Base-by-base conservation (phyloP, 257 asterid genomes). In the Petrea volubilis region DNA sequence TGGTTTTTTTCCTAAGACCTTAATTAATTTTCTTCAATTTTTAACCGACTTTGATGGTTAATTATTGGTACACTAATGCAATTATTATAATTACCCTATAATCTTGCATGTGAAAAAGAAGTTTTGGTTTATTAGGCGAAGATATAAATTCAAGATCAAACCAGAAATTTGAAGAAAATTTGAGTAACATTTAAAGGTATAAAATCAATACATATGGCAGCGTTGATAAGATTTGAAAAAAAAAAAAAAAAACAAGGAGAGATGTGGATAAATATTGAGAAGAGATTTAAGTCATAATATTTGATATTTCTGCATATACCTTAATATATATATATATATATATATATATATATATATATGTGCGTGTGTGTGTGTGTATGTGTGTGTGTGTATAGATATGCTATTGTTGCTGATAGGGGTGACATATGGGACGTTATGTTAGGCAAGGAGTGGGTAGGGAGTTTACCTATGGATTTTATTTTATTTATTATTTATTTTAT, bases 261-360 rank as follows among this genome's bases (percentile, higher is more conserved):
- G 53, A 31, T 69, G 29, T 41, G 53, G 80, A 76, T 76, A 76
- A 76, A 63, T 24, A 69, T 41, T 70, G 68, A 43, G 34, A 41
- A 24, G 11, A 33, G 25, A 12, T 20, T 47, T n/a, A 50, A 41
- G 6, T 68, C 6, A 53, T 63, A 17, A 2, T 38, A 38, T 2
- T 8, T 38, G 43, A 38, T 23, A 56, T 58, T 49, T 31, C 38
- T 38, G 51, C 59, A 6, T 67, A 8, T 15, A 41, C 46, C 3
- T 40, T 36, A 12, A 4, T 52, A 20, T 1, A 5, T n/a, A 44
- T 50, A 3, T 18, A 9, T 38, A 50, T 33, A 20, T 11, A 58
- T 31, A 29, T 68, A 44, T 59, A 15, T 44, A 58, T 59, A 67
- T 57, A 43, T 52, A 3, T 57, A 3, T 6, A 7, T 58, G 2